phyloP scores from a whole-genome alignment of 208 protist genomes.

The Naegleria gruberi region DNA sequence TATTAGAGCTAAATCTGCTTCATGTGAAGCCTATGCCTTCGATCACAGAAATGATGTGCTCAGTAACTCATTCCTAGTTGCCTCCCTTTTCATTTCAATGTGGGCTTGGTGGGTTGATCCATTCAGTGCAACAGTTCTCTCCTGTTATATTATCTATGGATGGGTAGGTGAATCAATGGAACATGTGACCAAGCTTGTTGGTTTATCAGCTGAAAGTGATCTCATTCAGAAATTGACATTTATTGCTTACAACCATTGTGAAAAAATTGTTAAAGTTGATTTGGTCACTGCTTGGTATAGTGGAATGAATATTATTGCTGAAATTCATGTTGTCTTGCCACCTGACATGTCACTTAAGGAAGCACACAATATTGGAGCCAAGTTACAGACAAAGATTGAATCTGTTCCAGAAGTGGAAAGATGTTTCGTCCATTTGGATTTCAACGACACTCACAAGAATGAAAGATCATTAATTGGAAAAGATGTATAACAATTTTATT shows the following conservation, averaged over 20 bases:
- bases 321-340: constrained; percentile 50
- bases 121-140: too few relatives aligned
- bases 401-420: neutral
- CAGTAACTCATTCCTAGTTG: constrained; percentile 36
- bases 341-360: constrained; percentile 40
- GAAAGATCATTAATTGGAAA: too few relatives aligned
- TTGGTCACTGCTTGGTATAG: constrained; percentile 43
- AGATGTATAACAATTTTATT: too few relatives aligned
- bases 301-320: constrained; percentile 35
- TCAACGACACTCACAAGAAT: neutral
- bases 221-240: constrained; percentile 45
- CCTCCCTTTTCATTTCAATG: constrained; percentile 18
- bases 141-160: too few relatives aligned
- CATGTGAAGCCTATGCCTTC: constrained; percentile 31
- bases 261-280: constrained; percentile 35
- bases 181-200: constrained; percentile 39
- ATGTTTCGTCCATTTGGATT: constrained; percentile 17
- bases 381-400: constrained; percentile 30
- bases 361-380: constrained; percentile 52
- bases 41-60: constrained; percentile 54
- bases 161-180: too few relatives aligned
- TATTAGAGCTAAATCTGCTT: neutral
- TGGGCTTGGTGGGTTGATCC: constrained; percentile 30
- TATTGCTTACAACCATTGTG: constrained; percentile 39
- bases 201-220: constrained; percentile 28